These are phyloP conservation scores for Cymbopogon citratus DNA, from an alignment of 176 grass and related monocot species.

Conservation along the genomic window DNA sequence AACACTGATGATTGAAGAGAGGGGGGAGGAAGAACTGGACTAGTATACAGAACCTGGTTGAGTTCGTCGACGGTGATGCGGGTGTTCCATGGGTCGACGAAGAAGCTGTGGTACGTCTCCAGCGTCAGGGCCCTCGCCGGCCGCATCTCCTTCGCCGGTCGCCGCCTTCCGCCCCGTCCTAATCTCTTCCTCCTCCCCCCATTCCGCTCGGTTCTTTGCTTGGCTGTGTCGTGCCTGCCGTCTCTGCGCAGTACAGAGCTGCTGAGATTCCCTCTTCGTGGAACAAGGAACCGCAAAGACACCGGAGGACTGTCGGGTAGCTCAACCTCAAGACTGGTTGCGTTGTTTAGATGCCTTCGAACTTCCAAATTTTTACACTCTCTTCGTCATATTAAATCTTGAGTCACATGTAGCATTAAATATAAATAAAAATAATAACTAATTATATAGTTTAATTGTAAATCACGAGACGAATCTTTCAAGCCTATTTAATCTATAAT, in stretches of 20 bases:
- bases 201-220: too few species aligned
- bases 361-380: too few species aligned
- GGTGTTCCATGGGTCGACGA: slow-evolving; percentile 24
- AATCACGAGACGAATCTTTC: too few species aligned
- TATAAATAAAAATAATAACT: too few species aligned
- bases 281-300: background rate
- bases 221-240: background rate
- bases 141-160: background rate
- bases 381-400: too few species aligned
- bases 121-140: slow-evolving; percentile 25
- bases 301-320: background rate
- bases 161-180: background rate
- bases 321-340: background rate
- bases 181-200: too few species aligned
- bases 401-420: too few species aligned
- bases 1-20: background rate
- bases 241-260: background rate
- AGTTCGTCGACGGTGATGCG: slow-evolving; percentile 34
- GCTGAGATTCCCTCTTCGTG: background rate
- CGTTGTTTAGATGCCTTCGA: too few species aligned
- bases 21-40: background rate
- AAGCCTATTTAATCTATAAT: too few species aligned
- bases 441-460: too few species aligned
- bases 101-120: slow-evolving; percentile 52
- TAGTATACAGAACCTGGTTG: slow-evolving; percentile 28